Base-by-base conservation (phyloP, 148 eudicot genomes). In the Camellia sinensis region DNA sequence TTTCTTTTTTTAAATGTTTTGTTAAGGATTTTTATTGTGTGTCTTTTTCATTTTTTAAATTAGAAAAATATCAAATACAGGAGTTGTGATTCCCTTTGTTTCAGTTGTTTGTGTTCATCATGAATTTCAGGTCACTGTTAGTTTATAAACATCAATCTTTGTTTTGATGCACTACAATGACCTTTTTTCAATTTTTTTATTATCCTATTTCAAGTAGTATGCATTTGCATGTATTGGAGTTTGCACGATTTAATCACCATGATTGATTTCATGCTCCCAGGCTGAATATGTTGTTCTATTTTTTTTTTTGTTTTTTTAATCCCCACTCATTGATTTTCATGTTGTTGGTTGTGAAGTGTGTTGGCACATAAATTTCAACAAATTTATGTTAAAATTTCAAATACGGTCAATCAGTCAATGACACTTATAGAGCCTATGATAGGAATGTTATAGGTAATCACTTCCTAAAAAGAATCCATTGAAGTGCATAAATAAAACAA, bases 291-390 rank as follows among this genome's bases (percentile, higher is more conserved):
- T 14, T 14, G 17, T 59, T 9, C 13, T 14, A 11, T 59, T 9
- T 59, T 13, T 13, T 59, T 13, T 13, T 59, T 59, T 8, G 10
- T 0, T 8, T 59, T 0, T 59, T 13, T 0, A 14, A 37, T 29
- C 37, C 37, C 37, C 37, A 29, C 37, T 29, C 37, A 29, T 29
- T 11, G 4, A 9, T 17, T 73, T 22, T 37, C 65, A 41, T 45
- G 52, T 60, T 54, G 46, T 71, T 91, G 97, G 97, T 59, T 85
- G 37, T 29, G 37, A 29, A 29, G 37, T n/a, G n/a, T n/a, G n/a
- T n/a, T n/a, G n/a, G n/a, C n/a, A n/a, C n/a, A n/a, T n/a, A n/a
- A n/a, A n/a, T n/a, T n/a, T n/a, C n/a, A n/a, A n/a, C n/a, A n/a
- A n/a, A n/a, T n/a, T n/a, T n/a, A n/a, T n/a, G n/a, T n/a, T n/a